Percentiles rank a stretch among this genome's conserved stretches.
Evolutionary conservation across 108 stramenopile genomes (phyloP).

Genomic region (Chaetoceros tenuissimus): DNA sequence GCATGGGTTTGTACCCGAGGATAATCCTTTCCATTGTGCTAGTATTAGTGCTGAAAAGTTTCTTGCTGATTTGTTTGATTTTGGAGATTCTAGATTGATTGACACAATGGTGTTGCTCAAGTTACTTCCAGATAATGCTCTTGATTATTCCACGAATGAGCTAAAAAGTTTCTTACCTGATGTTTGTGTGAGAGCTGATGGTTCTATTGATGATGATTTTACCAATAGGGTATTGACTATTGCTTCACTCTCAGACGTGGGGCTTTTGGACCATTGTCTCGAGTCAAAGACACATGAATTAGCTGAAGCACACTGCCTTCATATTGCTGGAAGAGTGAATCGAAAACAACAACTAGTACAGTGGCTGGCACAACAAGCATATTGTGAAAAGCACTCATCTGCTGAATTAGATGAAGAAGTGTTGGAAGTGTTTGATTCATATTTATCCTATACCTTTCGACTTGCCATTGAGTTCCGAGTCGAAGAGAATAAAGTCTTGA

Average conservation of each 20-base stretch:
- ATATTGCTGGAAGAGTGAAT: background rate
- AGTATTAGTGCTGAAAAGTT: slow-evolving; percentile 17
- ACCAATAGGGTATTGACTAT: background rate
- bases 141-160: too few relatives aligned
- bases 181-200: background rate
- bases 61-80: too few relatives aligned
- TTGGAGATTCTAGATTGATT: too few relatives aligned
- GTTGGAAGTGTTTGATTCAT: too few relatives aligned
- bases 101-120: too few relatives aligned
- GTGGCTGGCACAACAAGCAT: background rate
- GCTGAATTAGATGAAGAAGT: background rate
- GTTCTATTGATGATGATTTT: background rate
- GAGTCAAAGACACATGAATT: background rate
- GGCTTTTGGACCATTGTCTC: background rate
- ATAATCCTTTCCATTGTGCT: slow-evolving; percentile 83
- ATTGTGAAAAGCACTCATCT: background rate
- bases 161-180: background rate
- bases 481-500: too few relatives aligned
- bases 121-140: too few relatives aligned
- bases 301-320: background rate
- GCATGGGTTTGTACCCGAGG: slow-evolving; percentile 76
- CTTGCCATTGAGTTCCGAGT: too few relatives aligned
- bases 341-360: background rate
- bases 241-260: background rate
- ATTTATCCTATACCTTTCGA: too few relatives aligned